Evolutionary conservation across 768 basidiomycete species (phyloP), one percentile per base, ranked within the genome.

Genomic region (Pleurotus tuber-regium): DNA sequence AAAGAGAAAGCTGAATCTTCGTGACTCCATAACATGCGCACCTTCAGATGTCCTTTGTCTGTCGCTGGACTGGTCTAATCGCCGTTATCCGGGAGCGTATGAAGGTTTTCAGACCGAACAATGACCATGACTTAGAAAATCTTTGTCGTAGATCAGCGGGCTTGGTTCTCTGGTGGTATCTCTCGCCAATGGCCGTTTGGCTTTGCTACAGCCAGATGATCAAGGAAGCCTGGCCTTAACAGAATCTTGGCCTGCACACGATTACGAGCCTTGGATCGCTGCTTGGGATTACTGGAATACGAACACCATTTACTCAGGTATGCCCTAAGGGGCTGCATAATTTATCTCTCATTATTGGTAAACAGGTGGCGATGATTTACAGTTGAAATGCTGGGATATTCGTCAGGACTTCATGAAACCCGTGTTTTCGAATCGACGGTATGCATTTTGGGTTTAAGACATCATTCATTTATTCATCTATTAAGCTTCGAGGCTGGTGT

Each of bases 181-280:
- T 4, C 73, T 92, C 11, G 98, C 95, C 0, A 78, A 88, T 57
- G 94, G 94, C 4, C 75, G 71, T 1, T 64, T 96, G 12, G 78
- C 82, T n/a, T 73, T 88, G 16, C 69, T 89, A 19, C 72, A 63
- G 29, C 76, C 78, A 9, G 68, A 68, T n/a, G 72, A 80, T 4
- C 67, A 72, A 1, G 62, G 67, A 0, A 69, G 73, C 11, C 63
- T 89, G 23, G 47, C 61, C 0, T 64, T 86, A 2, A 69, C 70
- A 4, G 67, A 79, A 21, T 75, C 74, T 1, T 98, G 94, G 94
- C 73, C 82, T 52, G 95, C 91, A 1, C 97, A 98, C 59, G 91
- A 94, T 52, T 84, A 85, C 60, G 97, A 99, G 63, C 89, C 95
- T 0, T 99, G 97, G 97, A 82, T 92, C 43, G 84, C 88, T 1